Percentiles rank a stretch among this genome's conserved stretches.
phyloP scores from a whole-genome alignment of 2,329 filamentous ascomycete genomes.

The Cladosporium austrohemisphaericum region DNA sequence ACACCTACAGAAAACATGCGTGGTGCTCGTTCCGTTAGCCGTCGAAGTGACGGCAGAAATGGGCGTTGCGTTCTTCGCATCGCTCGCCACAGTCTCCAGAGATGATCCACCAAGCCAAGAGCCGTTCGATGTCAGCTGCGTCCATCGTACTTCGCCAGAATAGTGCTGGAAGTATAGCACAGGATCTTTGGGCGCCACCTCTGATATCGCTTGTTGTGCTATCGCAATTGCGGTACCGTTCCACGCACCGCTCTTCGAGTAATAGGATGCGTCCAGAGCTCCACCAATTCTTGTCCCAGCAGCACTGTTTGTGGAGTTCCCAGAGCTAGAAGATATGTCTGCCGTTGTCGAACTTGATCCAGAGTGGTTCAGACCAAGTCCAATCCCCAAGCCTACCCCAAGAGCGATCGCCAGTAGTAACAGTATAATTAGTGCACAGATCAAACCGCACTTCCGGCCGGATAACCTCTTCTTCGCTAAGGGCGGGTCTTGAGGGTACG shows the following conservation, averaged over 20 bases:
- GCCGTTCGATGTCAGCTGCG: not conserved
- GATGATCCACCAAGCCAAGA: not conserved
- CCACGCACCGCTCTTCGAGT: not conserved
- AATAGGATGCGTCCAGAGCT: not conserved
- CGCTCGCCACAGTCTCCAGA: not conserved
- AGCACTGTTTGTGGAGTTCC: too few relatives aligned
- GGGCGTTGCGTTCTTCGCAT: not conserved
- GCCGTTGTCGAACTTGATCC: too few relatives aligned
- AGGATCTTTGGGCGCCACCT: not conserved
- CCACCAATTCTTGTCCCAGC: conserved; percentile 2
- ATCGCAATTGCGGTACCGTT: not conserved
- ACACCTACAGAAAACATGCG: not conserved
- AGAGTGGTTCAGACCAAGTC: too few relatives aligned
- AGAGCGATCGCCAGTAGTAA: too few relatives aligned
- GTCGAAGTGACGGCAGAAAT: not conserved
- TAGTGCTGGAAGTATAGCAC: conserved; percentile 1
- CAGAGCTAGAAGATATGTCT: too few relatives aligned
- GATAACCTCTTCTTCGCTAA: too few relatives aligned
- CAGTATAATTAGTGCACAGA: too few relatives aligned
- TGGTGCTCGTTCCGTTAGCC: too few relatives aligned
- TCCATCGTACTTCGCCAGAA: not conserved
- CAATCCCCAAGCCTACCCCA: too few relatives aligned
- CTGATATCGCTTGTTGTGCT: not conserved
- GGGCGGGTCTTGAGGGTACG: too few relatives aligned
- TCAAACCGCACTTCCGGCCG: too few relatives aligned